Evolutionary conservation across 2,329 filamentous ascomycete species (phyloP).

Genomic region (Botryotinia globosa): DNA sequence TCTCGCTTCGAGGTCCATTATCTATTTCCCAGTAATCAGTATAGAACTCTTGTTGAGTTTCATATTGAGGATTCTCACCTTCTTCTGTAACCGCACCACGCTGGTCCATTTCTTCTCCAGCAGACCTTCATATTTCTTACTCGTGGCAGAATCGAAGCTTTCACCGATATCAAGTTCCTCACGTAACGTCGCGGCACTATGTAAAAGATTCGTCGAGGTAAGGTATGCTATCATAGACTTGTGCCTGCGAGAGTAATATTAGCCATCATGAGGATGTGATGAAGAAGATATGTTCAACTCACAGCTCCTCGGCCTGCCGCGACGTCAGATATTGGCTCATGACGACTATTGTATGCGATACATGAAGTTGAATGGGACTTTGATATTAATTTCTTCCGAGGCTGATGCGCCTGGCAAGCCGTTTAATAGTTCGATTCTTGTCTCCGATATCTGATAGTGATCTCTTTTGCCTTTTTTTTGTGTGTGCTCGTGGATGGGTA

Average conservation of each 20-base stretch:
- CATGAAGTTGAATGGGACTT: slow-evolving; percentile 18
- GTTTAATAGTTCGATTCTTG: slow-evolving; percentile 6
- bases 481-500: background rate
- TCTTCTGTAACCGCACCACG: slow-evolving; percentile 91
- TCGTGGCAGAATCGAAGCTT: slow-evolving; percentile 72
- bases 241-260: slow-evolving; percentile 56
- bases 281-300: slow-evolving; percentile 42
- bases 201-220: slow-evolving; percentile 66
- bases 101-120: slow-evolving; percentile 99
- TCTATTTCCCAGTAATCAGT: slow-evolving; percentile 50
- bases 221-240: slow-evolving; percentile 93
- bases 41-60: slow-evolving; percentile 8
- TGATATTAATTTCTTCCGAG: slow-evolving; percentile 19
- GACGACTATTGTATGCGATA: slow-evolving; percentile 33
- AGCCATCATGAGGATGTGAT: slow-evolving; percentile 26
- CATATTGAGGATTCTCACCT: slow-evolving; percentile 52
- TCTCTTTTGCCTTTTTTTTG: background rate
- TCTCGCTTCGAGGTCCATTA: slow-evolving; percentile 86
- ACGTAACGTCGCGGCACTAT: slow-evolving; percentile 68
- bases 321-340: slow-evolving; percentile 76
- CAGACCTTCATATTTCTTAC: slow-evolving; percentile 91
- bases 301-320: slow-evolving; percentile 87
- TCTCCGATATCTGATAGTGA: slow-evolving; percentile 9
- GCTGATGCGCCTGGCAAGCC: slow-evolving; percentile 29
- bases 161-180: slow-evolving; percentile 71